Evolutionary conservation across 768 basidiomycete species (phyloP).

Genomic region (Phlebiopsis flavidoalba): DNA sequence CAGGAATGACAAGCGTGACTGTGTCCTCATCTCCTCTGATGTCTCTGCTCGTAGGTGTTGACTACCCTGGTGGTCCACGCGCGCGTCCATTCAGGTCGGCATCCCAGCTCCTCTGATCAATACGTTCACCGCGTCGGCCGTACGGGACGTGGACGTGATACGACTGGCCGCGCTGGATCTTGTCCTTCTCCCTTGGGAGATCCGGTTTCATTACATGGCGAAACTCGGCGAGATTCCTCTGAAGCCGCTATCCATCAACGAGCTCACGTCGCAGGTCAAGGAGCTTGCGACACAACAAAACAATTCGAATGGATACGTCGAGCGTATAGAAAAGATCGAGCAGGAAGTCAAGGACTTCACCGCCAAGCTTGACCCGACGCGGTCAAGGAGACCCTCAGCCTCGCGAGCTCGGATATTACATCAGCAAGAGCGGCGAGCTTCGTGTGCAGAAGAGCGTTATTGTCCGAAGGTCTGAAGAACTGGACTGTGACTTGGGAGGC

Average conservation of each 20-base stretch:
- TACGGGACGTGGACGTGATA: slow-evolving; percentile 62
- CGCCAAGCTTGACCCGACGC: slow-evolving; percentile 39
- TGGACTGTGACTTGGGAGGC: slow-evolving; percentile 62
- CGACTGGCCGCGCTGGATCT: slow-evolving; percentile 70
- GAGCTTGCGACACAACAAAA: slow-evolving; percentile 35
- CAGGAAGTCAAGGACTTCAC: slow-evolving; percentile 27
- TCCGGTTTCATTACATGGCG: slow-evolving; percentile 56
- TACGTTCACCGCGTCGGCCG: slow-evolving; percentile 87
- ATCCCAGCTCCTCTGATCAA: slow-evolving; percentile 56
- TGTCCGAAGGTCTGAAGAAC: slow-evolving; percentile 49
- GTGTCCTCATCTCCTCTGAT: slow-evolving; percentile 79
- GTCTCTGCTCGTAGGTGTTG: slow-evolving; percentile 85
- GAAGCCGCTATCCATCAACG: slow-evolving; percentile 46
- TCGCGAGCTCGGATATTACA: slow-evolving; percentile 72
- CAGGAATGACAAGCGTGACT: slow-evolving; percentile 43
- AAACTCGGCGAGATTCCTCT: slow-evolving; percentile 67
- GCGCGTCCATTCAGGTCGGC: slow-evolving; percentile 91
- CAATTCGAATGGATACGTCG: slow-evolving; percentile 9
- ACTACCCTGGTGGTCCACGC: slow-evolving; percentile 85
- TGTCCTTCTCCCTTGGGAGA: slow-evolving; percentile 76
- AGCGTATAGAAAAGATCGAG: slow-evolving; percentile 24
- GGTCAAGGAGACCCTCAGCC: slow-evolving; percentile 55
- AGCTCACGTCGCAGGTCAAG: slow-evolving; percentile 41
- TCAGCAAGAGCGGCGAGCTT: slow-evolving; percentile 44
- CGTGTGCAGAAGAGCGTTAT: slow-evolving; percentile 38